A percentile compares a stretch with the other conserved stretches of the same genome.
Conservation (phyloP, 1,284 basidiomycete genomes). For the Veloboletus limbatus region DNA sequence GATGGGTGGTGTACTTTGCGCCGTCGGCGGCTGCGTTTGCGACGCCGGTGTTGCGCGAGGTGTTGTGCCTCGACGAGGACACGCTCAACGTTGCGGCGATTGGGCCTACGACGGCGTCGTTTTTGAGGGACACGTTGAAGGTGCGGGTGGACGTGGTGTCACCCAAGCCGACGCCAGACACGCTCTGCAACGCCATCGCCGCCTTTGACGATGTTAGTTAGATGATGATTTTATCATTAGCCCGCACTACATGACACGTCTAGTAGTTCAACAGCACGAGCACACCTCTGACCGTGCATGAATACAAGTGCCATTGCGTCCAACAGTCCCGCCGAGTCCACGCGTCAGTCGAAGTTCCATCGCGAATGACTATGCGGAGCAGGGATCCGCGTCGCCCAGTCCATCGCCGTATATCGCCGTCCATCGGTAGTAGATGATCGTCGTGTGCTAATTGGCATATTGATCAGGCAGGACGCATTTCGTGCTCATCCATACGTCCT, state of each 20-base stretch:
- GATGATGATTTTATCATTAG: too few species aligned
- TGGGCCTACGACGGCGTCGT: constrained; percentile 61
- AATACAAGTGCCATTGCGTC: constrained; percentile 31
- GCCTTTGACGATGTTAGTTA: constrained; percentile 20
- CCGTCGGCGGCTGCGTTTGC: constrained; percentile 66
- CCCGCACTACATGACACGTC: neutral
- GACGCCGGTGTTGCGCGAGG: constrained; percentile 46
- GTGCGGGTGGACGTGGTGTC: constrained; percentile 54
- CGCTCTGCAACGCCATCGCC: constrained; percentile 42
- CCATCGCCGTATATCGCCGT: constrained; percentile 27
- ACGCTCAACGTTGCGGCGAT: constrained; percentile 53
- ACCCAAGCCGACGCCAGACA: constrained; percentile 53
- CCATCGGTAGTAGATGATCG: too few species aligned
- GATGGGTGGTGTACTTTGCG: constrained; percentile 73
- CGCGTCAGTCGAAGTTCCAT: constrained; percentile 9
- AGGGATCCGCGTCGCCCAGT: constrained; percentile 23
- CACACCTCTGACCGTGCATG: constrained; percentile 23
- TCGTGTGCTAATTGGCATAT: too few species aligned
- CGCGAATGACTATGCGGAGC: constrained; percentile 17
- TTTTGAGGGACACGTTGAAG: constrained; percentile 44
- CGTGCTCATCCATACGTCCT: too few species aligned
- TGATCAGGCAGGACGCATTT: constrained; percentile 25
- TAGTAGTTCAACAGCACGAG: constrained; percentile 19
- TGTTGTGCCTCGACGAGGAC: constrained; percentile 40
- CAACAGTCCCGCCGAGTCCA: constrained; percentile 16